Evolutionary conservation across 2,329 filamentous ascomycete genomes (phyloP), one percentile per base, ranked within the genome.

Genomic region (Alternaria sp.): DNA sequence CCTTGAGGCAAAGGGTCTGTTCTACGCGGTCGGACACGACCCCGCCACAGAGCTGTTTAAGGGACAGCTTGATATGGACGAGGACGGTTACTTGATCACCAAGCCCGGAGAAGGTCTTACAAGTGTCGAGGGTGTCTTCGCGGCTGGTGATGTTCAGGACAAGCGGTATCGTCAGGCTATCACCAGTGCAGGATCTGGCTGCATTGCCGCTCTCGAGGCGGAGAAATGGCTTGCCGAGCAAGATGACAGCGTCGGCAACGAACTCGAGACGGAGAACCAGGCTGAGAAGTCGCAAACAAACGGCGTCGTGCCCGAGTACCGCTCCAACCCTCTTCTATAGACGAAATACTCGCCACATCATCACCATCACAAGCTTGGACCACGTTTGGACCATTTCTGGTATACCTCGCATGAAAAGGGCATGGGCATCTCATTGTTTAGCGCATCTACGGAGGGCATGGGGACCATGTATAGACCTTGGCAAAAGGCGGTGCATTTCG

Each of bases 151-250:
- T 78, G 96, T 99, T 9, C 95, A 99, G 84, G 96, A 99, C 79
- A 99, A 98, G 89, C 89, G 90, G 77, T 99, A 99, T 81, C 88
- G 95, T 78, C 95, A 99, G 84, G 95, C 95, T 47, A 96, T 99
- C 69, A 99, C 95, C 66, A 97, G 94, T 82, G 95, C 95, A 71
- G 92, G 94, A 62, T 93, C 94, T 62, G 95, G 95, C 65, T 99
- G 95, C 81, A 90, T 97, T 83, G 95, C 95, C 54, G 95, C 94
- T 11, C 87, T 99, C 55, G 95, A 99, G 76, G 94, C 94, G 9
- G 95, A 99, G 82, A 96, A 97, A 80, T 97, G 87, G 84, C 84
- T 99, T 55, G 85, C 91, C 6, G 94, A 97, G 74, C 81, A 86
- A 49, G 92, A 94, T 72, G 85, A 85, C 48, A 81, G 78, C 49